Evolutionary conservation across 164 flowering plant species (phyloP), one percentile per base, ranked within the genome.

Genomic region (Stephania yunnanensis): DNA sequence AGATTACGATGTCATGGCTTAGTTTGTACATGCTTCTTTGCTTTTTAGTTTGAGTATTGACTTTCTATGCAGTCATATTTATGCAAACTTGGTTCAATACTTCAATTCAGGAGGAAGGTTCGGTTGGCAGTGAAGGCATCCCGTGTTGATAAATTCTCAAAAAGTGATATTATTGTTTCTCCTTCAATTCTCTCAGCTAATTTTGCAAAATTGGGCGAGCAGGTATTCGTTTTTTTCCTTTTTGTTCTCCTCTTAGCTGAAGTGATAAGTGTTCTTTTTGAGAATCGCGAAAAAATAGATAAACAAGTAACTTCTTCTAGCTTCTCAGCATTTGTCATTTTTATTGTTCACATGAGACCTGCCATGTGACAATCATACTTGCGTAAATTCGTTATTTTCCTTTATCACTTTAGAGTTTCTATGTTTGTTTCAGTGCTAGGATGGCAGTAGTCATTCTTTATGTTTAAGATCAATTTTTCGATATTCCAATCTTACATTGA

Each of bases 171-270:
- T 63, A 92, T 95, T 79, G 97, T 93, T 55, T 90, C 98, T 81
- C 99, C 99, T 15, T 95, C 99, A 46, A 95, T 95, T 81, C 93
- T 95, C 67, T 95, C 99, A 69, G 98, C 98, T 50, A 93, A 95
- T 77, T 93, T 95, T 75, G 46, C 99, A 20, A 95, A 89, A 85
- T 84, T 95, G 87, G 99, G 98, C 46, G 99, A 95, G 82, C 98
- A 93, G 99, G 97, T 95, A 6, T 72, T 29, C 22, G 8, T 13
- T 53, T 64, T 25, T 68, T 2, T 30, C 66, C n/a, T 69, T 36
- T 36, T 36, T 36, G 42, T 36, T 36, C 42, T 36, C 42, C 42
- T 36, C 42, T 50, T 10, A 17, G 31, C 5, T 5, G 52, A 53
- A 68, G 31, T 25, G 44, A 68, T 46, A 2, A 20, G 12, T 70